Conservation (phyloP, 2,329 filamentous ascomycete genomes). For the Ascochyta viciae-villosae region DNA sequence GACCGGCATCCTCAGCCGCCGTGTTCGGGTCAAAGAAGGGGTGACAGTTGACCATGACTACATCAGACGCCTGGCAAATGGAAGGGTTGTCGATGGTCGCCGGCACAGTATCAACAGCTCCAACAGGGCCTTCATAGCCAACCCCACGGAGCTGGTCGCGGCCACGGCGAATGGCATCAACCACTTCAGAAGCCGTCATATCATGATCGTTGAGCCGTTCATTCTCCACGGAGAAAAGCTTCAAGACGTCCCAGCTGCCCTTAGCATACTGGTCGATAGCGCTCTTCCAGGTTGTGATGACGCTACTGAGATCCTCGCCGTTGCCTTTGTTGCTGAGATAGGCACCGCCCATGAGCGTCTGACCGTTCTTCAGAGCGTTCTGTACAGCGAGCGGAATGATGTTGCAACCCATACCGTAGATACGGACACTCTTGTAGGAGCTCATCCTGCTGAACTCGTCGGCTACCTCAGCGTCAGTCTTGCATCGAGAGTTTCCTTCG, state of each 20-base stretch:
- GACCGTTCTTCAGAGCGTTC: constrained; percentile 68
- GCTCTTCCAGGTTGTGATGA: constrained; percentile 67
- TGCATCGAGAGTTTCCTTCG: constrained; percentile 60
- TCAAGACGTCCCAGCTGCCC: constrained; percentile 71
- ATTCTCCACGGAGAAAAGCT: constrained; percentile 80
- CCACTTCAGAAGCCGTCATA: constrained; percentile 60
- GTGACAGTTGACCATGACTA: constrained; percentile 82
- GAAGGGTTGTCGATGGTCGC: constrained; percentile 70
- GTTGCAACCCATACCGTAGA: constrained; percentile 82
- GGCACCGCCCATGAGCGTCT: constrained; percentile 78
- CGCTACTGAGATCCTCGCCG: constrained; percentile 54
- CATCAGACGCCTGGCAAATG: constrained; percentile 77
- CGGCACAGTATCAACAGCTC: constrained; percentile 80
- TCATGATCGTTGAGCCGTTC: constrained; percentile 70
- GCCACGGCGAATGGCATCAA: constrained; percentile 64
- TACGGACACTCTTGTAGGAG: constrained; percentile 70
- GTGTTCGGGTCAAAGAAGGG: constrained; percentile 79
- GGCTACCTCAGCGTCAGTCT: constrained; percentile 67
- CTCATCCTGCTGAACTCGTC: constrained; percentile 68
- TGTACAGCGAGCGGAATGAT: constrained; percentile 69
- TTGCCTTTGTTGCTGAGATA: constrained; percentile 63
- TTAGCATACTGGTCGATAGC: constrained; percentile 55
- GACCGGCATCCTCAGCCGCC: constrained; percentile 66
- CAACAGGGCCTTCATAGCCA: constrained; percentile 76
- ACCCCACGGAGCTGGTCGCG: constrained; percentile 64